Percentiles rank a stretch among this genome's conserved stretches.
Evolutionary conservation across 495 filamentous ascomycete species (phyloP).

Genomic region (Cercophora sp.): DNA sequence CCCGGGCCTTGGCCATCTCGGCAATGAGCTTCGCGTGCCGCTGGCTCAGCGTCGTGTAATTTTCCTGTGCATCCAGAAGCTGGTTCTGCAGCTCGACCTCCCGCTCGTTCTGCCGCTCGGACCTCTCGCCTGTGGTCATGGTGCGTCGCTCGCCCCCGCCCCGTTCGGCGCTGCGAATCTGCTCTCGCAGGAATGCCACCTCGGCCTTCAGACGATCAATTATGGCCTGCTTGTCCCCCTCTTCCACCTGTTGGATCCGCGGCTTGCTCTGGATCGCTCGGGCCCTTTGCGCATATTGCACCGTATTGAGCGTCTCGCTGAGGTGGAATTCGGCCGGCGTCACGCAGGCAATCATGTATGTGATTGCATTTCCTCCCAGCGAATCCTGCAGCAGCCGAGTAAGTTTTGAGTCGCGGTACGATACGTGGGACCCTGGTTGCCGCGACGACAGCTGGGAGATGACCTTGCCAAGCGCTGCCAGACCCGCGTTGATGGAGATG

Average conservation of each 20-base stretch:
- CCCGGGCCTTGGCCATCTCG: conserved; percentile 82
- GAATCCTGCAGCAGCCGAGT: conserved; percentile 96
- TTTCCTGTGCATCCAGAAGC: conserved; percentile 88
- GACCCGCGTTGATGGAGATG: conserved; percentile 96
- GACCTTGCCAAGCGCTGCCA: conserved; percentile 94
- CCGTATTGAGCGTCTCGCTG: conserved; percentile 95
- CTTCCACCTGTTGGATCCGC: conserved; percentile 89
- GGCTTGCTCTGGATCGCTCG: conserved; percentile 97
- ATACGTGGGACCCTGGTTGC: conserved; percentile 84
- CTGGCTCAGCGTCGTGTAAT: conserved; percentile 83
- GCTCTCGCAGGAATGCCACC: conserved; percentile 88
- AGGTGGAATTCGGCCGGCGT: conserved; percentile 96
- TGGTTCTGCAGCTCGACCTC: conserved; percentile 93
- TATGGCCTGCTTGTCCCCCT: conserved; percentile 89
- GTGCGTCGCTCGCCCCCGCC: conserved; percentile 53
- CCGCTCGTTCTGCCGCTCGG: conserved; percentile 76
- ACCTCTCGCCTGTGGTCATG: conserved; percentile 59
- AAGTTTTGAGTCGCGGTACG: conserved; percentile 95
- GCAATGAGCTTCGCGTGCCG: conserved; percentile 94
- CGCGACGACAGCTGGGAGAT: conserved; percentile 96
- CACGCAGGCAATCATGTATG: conserved; percentile 99
- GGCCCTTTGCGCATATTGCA: conserved; percentile 94
- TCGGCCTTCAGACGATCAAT: conserved; percentile 94
- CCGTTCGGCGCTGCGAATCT: conserved; percentile 72
- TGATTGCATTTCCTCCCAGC: conserved; percentile 95